Percentiles rank a stretch among this genome's conserved stretches.
phyloP scores from a whole-genome alignment of 805 yeast genomes.

The Saturnispora zaruensis region DNA sequence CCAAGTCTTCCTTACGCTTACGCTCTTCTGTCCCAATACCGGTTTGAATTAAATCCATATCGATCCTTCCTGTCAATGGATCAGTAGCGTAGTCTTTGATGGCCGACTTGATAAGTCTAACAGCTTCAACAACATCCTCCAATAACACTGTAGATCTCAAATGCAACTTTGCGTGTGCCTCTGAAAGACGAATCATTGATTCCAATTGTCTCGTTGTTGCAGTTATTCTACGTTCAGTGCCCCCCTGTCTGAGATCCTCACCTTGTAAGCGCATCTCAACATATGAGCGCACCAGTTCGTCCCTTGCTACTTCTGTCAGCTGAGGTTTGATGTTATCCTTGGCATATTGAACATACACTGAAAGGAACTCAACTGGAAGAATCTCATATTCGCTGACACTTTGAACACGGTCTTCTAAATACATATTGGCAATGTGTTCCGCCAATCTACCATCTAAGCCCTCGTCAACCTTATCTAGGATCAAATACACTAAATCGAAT shows the following conservation, averaged over 20 bases:
- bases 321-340: slow-evolving; percentile 77
- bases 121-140: slow-evolving; percentile 87
- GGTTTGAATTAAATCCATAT: slow-evolving; percentile 94
- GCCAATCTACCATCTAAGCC: slow-evolving; percentile 79
- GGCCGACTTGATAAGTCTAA: slow-evolving; percentile 84
- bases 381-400: slow-evolving; percentile 61
- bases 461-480: slow-evolving; percentile 89
- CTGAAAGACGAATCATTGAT: slow-evolving; percentile 87
- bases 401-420: slow-evolving; percentile 77
- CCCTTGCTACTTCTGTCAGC: slow-evolving; percentile 71
- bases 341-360: slow-evolving; percentile 89
- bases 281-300: slow-evolving; percentile 75
- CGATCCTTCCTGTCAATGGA: slow-evolving; percentile 93
- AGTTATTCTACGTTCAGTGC: slow-evolving; percentile 84
- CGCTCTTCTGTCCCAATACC: slow-evolving; percentile 89
- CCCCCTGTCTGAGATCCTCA: slow-evolving; percentile 60
- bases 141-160: slow-evolving; percentile 61
- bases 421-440: slow-evolving; percentile 81
- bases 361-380: slow-evolving; percentile 78
- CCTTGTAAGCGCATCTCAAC: slow-evolving; percentile 93
- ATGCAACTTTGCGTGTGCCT: slow-evolving; percentile 97
- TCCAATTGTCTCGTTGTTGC: slow-evolving; percentile 98
- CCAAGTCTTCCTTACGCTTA: slow-evolving; percentile 62
- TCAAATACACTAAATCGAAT: slow-evolving; percentile 87
- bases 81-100: slow-evolving; percentile 97